Percentiles rank a stretch among this genome's conserved stretches.
phyloP scores from a whole-genome alignment of 768 basidiomycete genomes.

The Lactifluus volemus region DNA sequence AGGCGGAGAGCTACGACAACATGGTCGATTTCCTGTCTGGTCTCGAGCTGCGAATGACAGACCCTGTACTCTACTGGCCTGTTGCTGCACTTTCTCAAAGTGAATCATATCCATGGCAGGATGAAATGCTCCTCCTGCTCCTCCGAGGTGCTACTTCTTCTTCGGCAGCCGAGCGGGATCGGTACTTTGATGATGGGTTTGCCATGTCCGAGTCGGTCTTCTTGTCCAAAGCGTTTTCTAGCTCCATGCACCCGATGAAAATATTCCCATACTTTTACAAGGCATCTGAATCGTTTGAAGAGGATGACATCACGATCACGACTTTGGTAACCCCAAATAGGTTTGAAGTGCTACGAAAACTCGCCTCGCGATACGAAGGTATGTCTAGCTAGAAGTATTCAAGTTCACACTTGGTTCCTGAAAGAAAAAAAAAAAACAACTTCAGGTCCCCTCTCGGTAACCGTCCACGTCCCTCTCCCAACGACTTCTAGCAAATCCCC shows the following conservation, averaged over 20 bases:
- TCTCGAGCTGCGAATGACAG: background rate
- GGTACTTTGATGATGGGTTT: conserved; percentile 2
- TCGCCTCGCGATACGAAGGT: conserved; percentile 79
- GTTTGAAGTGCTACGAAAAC: conserved; percentile 58
- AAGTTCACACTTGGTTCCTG: background rate
- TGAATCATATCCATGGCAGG: background rate
- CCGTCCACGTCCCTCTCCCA: conserved; percentile 61
- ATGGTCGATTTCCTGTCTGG: conserved; percentile 1
- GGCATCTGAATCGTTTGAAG: conserved; percentile 45
- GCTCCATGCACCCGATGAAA: conserved; percentile 61
- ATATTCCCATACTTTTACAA: conserved; percentile 79
- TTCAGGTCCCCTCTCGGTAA: conserved; percentile 76
- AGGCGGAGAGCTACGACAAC: conserved; percentile 6
- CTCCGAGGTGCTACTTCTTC: background rate
- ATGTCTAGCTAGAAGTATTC: conserved; percentile 12
- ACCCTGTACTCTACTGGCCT: conserved; percentile 2
- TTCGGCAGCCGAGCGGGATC: background rate
- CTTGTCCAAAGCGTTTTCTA: conserved; percentile 61
- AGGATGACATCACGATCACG: conserved; percentile 73
- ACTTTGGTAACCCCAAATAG: conserved; percentile 78
- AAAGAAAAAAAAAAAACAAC: no score
- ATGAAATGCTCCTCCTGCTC: background rate
- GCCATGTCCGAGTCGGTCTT: conserved; percentile 26
- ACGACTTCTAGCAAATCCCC: conserved; percentile 29
- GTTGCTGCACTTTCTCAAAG: background rate